Conservation (phyloP, 106 monocot genomes). For the Dioscorea zingiberensis region DNA sequence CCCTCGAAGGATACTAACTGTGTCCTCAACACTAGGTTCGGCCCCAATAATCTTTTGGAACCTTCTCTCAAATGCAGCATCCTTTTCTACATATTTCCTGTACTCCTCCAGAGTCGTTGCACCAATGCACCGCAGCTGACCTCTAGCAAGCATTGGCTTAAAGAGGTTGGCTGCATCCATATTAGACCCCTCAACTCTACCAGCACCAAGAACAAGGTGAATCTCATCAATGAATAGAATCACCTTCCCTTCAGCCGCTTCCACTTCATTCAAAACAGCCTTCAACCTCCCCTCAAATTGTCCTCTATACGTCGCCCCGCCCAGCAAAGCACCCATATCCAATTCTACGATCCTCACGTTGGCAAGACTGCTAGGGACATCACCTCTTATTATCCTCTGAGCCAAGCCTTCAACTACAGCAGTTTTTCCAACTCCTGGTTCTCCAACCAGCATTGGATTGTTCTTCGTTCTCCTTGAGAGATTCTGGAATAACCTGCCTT, state of each 20-base stretch:
- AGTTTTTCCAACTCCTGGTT: constrained; percentile 74
- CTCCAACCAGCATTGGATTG: constrained; percentile 65
- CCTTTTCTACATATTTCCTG: constrained; percentile 60
- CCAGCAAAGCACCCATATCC: constrained; percentile 57
- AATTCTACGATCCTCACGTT: constrained; percentile 52
- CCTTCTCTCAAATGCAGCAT: constrained; percentile 43
- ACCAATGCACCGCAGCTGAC: constrained; percentile 52
- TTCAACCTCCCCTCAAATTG: constrained; percentile 65
- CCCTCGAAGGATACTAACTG: constrained; percentile 52
- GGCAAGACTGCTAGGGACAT: constrained; percentile 49
- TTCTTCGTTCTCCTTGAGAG: constrained; percentile 59
- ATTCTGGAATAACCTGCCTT: constrained; percentile 33
- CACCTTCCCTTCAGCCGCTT: constrained; percentile 58
- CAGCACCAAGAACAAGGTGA: constrained; percentile 65
- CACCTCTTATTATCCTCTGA: constrained; percentile 56
- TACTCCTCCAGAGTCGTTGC: constrained; percentile 71
- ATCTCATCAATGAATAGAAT: constrained; percentile 73
- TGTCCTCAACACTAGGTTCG: constrained; percentile 47
- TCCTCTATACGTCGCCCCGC: constrained; percentile 52
- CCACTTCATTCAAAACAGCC: constrained; percentile 66
- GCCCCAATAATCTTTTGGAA: constrained; percentile 59
- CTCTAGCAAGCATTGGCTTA: constrained; percentile 64
- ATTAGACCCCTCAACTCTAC: constrained; percentile 47
- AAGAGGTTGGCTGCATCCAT: constrained; percentile 65
- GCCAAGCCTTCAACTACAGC: constrained; percentile 69